These are phyloP conservation scores for Mycena belliarum DNA, from an alignment of 768 basidiomycete genomes.

Conservation along the genomic window DNA sequence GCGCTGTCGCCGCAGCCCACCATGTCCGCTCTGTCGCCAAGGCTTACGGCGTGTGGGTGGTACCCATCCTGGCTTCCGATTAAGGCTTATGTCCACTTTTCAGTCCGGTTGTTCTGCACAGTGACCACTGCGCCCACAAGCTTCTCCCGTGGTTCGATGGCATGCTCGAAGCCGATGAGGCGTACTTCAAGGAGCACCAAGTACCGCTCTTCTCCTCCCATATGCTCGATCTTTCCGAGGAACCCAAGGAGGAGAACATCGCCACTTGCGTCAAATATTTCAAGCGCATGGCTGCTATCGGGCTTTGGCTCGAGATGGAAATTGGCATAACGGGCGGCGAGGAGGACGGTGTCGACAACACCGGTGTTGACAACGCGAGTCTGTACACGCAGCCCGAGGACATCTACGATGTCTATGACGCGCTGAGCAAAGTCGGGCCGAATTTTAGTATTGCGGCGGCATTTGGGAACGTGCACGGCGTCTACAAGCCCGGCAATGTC, in stretches of 20 bases:
- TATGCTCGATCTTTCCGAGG: slow-evolving; percentile 98
- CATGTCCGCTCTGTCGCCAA: slow-evolving; percentile 88
- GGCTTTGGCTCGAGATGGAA: slow-evolving; percentile 99
- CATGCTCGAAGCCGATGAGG: slow-evolving; percentile 96
- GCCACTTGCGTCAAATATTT: slow-evolving; percentile 93
- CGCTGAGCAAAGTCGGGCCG: slow-evolving; percentile 81
- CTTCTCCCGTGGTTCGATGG: slow-evolving; percentile 99
- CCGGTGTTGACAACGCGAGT: slow-evolving; percentile 86
- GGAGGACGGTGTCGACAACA: slow-evolving; percentile 99
- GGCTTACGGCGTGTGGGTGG: slow-evolving; percentile 86
- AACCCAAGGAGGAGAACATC: slow-evolving; percentile 92
- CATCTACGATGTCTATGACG: slow-evolving; percentile 86
- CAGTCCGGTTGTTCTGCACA: slow-evolving; percentile 95
- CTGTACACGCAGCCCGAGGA: slow-evolving; percentile 99
- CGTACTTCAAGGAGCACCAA: slow-evolving; percentile 85
- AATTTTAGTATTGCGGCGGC: slow-evolving; percentile 98
- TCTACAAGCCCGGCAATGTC: slow-evolving; percentile 99
- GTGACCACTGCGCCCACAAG: slow-evolving; percentile 98
- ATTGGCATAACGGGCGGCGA: slow-evolving; percentile 99
- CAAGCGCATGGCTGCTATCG: slow-evolving; percentile 88
- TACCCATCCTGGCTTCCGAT: background rate
- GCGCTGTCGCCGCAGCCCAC: slow-evolving; percentile 89
- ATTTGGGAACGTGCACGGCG: slow-evolving; percentile 98
- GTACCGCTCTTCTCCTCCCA: slow-evolving; percentile 93
- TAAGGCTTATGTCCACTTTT: background rate